Conservation (phyloP, 345 rosid genomes). For the Euphorbia tirucalli region DNA sequence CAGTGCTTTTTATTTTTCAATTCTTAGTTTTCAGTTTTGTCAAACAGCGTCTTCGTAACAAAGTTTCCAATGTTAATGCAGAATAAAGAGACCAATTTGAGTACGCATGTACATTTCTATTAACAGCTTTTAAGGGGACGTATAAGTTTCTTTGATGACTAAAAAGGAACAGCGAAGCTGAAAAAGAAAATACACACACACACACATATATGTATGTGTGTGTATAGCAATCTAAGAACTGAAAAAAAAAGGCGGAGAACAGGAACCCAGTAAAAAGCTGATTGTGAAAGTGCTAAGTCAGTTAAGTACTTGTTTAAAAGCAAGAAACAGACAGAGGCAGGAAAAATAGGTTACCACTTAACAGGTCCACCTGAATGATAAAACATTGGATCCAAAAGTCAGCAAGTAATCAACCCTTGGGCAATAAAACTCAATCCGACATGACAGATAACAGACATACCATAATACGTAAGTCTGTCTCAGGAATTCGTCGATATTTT, state of each 20-base stretch:
- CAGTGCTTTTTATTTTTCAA: too few relatives aligned
- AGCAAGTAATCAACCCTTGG: background rate
- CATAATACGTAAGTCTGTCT: background rate
- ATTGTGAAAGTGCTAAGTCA: background rate
- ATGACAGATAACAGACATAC: background rate
- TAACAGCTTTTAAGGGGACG: background rate
- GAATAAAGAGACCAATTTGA: background rate
- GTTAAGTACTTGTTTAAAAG: background rate
- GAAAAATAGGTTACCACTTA: background rate
- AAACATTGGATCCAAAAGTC: too few relatives aligned
- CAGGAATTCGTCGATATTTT: background rate
- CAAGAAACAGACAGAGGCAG: background rate
- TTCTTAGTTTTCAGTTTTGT: too few relatives aligned
- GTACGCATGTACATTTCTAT: background rate
- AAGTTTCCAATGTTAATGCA: background rate
- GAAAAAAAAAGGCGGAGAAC: background rate
- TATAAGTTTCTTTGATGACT: background rate
- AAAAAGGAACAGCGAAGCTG: background rate
- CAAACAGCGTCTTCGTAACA: too few relatives aligned
- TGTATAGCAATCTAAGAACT: background rate
- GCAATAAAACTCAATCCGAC: background rate
- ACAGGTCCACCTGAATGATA: too few relatives aligned
- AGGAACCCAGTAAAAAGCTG: background rate
- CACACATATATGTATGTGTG: too few relatives aligned
- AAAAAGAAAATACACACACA: background rate